Evolutionary conservation across 495 filamentous ascomycete species (phyloP).

Genomic region (Mytilinidion resinicola): DNA sequence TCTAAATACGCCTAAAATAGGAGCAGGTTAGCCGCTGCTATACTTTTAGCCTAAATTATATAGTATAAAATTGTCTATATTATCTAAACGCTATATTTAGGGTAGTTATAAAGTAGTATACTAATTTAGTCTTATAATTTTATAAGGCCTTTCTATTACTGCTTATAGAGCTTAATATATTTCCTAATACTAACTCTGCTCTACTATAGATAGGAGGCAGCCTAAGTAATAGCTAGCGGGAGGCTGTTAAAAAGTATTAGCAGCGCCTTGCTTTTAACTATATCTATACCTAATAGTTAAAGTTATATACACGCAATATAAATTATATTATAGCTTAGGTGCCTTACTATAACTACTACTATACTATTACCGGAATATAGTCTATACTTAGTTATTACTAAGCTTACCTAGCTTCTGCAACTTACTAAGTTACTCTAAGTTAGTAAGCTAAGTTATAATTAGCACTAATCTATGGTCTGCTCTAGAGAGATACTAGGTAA

Average conservation of each 20-base stretch:
- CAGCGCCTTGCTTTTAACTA: background rate
- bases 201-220: conserved; percentile 16
- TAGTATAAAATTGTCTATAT: conserved; percentile 1
- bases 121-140: background rate
- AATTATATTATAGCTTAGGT: no score
- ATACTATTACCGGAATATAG: conserved; percentile 2
- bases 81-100: background rate
- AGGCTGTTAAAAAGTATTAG: conserved; percentile 16
- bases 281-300: no score
- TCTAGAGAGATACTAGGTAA: conserved; percentile 32
- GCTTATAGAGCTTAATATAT: conserved; percentile 6
- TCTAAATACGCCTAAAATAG: conserved; percentile 8
- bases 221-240: conserved; percentile 21
- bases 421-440: background rate
- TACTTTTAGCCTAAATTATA: background rate
- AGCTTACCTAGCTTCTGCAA: conserved; percentile 16
- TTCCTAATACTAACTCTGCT: background rate
- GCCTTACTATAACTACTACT: background rate
- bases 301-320: no score
- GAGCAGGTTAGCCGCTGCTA: background rate
- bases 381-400: conserved; percentile 6
- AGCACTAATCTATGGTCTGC: conserved; percentile 35
- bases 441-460: conserved; percentile 36
- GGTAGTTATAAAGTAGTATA: background rate
- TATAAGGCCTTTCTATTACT: background rate